These are phyloP conservation scores for Pestalotiopsis sp. DNA, from an alignment of 2,329 filamentous ascomycete species.

Conservation along the genomic window DNA sequence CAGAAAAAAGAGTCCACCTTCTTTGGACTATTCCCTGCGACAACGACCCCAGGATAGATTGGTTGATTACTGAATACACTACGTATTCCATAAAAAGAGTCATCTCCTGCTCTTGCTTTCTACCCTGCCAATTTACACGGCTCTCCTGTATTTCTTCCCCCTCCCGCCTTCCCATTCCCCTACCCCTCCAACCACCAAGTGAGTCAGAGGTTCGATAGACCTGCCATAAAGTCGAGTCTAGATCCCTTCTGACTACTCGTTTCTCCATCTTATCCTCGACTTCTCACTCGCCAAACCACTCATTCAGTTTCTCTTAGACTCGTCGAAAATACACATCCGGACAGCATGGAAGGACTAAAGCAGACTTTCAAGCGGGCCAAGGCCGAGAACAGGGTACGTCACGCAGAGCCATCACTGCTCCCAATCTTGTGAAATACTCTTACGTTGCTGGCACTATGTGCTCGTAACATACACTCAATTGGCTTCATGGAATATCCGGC, in stretches of 20 bases:
- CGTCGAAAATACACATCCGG: neutral
- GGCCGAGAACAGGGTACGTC: constrained; percentile 58
- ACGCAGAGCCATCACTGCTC: neutral
- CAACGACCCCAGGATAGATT: neutral
- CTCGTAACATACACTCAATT: neutral
- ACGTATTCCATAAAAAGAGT: neutral
- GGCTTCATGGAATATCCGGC: neutral
- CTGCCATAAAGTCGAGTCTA: constrained; percentile 1
- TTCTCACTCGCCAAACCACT: neutral
- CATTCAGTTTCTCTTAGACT: neutral
- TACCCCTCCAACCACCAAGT: neutral
- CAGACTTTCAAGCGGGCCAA: constrained; percentile 64
- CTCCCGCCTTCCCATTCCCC: neutral
- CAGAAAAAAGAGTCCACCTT: neutral
- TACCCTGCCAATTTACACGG: neutral
- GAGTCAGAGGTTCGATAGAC: neutral
- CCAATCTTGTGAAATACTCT: neutral
- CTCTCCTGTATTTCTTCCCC: neutral
- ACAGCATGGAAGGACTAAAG: constrained; percentile 59
- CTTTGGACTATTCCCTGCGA: neutral
- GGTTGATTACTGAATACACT: neutral
- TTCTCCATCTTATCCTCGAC: neutral
- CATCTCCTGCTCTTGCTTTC: neutral
- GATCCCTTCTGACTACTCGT: neutral
- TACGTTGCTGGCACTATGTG: neutral